These are phyloP conservation scores for Pedinophyceae sp. DNA, from an alignment of 139 green algal genomes.

Conservation along the genomic window DNA sequence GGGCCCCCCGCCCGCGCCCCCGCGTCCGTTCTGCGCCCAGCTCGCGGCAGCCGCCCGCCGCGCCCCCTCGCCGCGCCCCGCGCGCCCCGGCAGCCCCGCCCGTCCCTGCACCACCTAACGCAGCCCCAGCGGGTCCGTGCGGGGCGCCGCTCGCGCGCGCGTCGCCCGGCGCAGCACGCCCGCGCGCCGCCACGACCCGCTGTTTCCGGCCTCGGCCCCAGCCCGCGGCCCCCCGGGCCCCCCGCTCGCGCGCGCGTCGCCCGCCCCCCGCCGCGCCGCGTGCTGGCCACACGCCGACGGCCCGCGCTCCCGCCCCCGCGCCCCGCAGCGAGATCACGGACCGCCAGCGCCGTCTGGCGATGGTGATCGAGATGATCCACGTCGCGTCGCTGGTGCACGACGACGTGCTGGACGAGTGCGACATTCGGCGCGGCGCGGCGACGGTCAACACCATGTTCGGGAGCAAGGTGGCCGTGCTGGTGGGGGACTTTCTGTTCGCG, in stretches of 20 bases:
- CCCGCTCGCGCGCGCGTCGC: no score
- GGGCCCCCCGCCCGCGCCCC: conserved; percentile 10
- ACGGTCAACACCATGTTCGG: conserved; percentile 93
- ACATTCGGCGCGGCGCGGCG: conserved; percentile 51
- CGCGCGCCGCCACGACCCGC: no score
- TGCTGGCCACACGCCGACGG: no score
- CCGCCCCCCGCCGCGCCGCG: no score
- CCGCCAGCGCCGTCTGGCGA: conserved; percentile 72
- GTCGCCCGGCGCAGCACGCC: no score
- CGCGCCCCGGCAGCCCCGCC: conserved; percentile 3
- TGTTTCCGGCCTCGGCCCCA: no score
- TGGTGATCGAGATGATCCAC: conserved; percentile 99
- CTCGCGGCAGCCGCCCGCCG: no score
- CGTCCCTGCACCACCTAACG: no score
- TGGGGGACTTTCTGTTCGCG: conserved; percentile 95
- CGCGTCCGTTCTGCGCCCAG: neutral
- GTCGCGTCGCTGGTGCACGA: conserved; percentile 95
- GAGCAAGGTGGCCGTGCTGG: conserved; percentile 84
- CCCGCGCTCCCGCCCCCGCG: no score
- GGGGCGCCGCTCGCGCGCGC: no score
- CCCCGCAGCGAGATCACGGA: conserved; percentile 67
- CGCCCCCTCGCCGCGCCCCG: neutral
- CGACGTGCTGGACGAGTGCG: conserved; percentile 94
- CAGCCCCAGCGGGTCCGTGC: no score
- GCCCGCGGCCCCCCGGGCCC: no score